phyloP scores from a whole-genome alignment of 1,284 basidiomycete species.

The Ganoderma multipileum region DNA sequence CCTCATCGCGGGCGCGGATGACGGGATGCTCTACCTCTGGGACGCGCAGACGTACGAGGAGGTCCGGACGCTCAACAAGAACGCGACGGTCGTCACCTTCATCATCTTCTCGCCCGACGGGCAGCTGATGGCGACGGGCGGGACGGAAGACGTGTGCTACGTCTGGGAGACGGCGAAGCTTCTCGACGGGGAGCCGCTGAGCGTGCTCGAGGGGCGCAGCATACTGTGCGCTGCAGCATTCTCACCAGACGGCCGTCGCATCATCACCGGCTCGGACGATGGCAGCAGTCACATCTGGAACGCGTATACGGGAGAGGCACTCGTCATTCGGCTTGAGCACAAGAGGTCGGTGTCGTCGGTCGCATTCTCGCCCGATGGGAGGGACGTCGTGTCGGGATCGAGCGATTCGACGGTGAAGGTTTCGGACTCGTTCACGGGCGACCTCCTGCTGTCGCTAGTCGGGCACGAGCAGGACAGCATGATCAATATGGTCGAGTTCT shows the following conservation, averaged over 20 bases:
- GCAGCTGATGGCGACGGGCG: slow-evolving; percentile 28
- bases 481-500: slow-evolving; percentile 32
- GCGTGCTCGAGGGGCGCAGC: slow-evolving; percentile 21
- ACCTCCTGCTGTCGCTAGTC: slow-evolving; percentile 6
- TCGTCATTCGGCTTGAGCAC: slow-evolving; percentile 27
- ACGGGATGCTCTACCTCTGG: slow-evolving; percentile 35
- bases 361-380: slow-evolving; percentile 44
- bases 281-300: slow-evolving; percentile 29
- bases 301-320: slow-evolving; percentile 26
- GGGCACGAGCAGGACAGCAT: slow-evolving; percentile 9
- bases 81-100: slow-evolving; percentile 28
- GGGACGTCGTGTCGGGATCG: slow-evolving; percentile 21
- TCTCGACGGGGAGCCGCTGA: background rate
- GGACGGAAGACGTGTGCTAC: slow-evolving; percentile 24
- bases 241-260: slow-evolving; percentile 31
- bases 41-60: slow-evolving; percentile 22
- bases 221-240: slow-evolving; percentile 33
- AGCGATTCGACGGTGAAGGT: slow-evolving; percentile 23
- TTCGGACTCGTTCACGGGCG: slow-evolving; percentile 25
- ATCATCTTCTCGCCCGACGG: slow-evolving; percentile 35
- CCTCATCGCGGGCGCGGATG: slow-evolving; percentile 32
- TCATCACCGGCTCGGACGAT: slow-evolving; percentile 35
- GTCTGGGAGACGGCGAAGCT: slow-evolving; percentile 29
- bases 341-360: slow-evolving; percentile 41
- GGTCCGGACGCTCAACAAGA: slow-evolving; percentile 12